Evolutionary conservation across 371 early-diverging fungal genomes (phyloP).

Genomic region (Mortierella polycephala): DNA sequence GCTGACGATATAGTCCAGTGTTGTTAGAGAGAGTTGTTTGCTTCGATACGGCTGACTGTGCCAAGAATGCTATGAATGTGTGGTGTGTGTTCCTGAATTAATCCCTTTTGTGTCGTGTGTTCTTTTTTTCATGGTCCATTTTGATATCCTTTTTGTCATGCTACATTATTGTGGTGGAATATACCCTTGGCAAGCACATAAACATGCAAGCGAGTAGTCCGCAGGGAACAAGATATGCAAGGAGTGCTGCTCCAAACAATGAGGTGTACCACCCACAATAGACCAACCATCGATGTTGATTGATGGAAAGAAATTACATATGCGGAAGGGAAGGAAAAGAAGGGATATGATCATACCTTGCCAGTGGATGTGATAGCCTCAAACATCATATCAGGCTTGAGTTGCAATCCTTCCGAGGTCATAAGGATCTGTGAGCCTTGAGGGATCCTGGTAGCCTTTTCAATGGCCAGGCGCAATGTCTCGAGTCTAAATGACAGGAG

Average conservation of each 20-base stretch:
- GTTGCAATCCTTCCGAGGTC: conserved; percentile 68
- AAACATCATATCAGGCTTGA: conserved; percentile 62
- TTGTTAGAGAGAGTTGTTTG: no score
- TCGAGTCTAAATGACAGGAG: conserved; percentile 54
- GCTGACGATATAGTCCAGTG: no score
- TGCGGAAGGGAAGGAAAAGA: background rate
- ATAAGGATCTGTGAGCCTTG: conserved; percentile 67
- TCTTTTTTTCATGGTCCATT: background rate
- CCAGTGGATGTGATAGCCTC: conserved; percentile 63
- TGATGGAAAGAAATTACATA: background rate
- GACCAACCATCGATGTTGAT: no score
- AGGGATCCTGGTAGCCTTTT: conserved; percentile 61
- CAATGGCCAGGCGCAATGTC: conserved; percentile 60
- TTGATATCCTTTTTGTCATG: background rate
- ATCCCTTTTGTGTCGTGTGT: background rate
- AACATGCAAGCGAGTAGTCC: no score
- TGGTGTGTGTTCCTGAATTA: conserved; percentile 15
- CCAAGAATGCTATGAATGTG: background rate
- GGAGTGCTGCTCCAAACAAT: no score
- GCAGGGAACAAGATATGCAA: no score
- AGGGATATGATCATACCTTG: conserved; percentile 51
- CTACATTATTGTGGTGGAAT: no score
- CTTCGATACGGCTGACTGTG: no score
- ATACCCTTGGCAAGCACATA: no score
- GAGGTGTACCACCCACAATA: no score